Evolutionary conservation across 2,329 filamentous ascomycete species (phyloP), one percentile per base, ranked within the genome.

Genomic region (Penicillium sp.): DNA sequence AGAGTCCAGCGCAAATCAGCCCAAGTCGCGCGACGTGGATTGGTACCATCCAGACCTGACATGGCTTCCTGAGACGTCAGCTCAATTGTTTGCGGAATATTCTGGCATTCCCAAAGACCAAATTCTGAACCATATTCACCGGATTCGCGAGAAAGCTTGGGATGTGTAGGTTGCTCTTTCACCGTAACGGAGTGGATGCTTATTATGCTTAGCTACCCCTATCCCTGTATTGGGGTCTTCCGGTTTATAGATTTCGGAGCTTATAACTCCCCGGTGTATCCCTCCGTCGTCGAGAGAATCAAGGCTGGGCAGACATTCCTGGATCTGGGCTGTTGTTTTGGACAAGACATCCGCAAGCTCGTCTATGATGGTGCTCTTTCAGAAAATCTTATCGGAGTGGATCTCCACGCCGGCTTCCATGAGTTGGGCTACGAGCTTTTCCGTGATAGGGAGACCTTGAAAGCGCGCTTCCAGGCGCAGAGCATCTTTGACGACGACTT

Each of bases 351-450:
- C 9, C 28, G 40, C 9, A 48, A 62, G 71, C 7, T 59, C 18
- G 65, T 69, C 8, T 61, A 64, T 35, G 73, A 76, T 43, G 76
- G 76, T 17, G 75, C 74, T 11, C 60, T 69, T 17, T 63, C 70
- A 4, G 52, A 62, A 14, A 67, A 70, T 36, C 58, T 79, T 13
- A 70, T 71, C 36, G 76, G 73, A 11, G 63, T 65, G 4, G 76
- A 78, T 47, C 43, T 75, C 4, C 64, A 71, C 31, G 50, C 66
- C 19, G 61, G 60, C 9, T 75, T 79, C 44, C 65, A 80, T 37
- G 69, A 77, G 13, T 57, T 77, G 11, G 78, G 78, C 15, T 79
- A 81, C 59, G 77, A 81, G 41, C 66, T 86, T 18, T 86, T 84
- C 62, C 70, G 73, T 33, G 82, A 83, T 47, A 68, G 72, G 21